phyloP scores from a whole-genome alignment of 768 basidiomycete genomes.

The Termitomyces sp. region DNA sequence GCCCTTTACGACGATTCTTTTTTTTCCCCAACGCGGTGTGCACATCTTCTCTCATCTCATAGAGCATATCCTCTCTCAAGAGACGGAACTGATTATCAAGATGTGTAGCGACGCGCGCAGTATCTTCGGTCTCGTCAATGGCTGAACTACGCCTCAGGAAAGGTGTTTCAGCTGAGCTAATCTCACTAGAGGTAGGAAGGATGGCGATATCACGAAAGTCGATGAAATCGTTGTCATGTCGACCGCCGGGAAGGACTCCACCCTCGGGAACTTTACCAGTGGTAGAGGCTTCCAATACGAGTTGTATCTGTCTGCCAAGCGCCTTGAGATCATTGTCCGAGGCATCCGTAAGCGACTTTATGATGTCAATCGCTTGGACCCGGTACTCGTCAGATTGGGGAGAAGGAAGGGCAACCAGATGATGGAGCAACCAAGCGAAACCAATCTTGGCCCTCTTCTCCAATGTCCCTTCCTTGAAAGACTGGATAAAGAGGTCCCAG shows the following conservation, averaged over 20 bases:
- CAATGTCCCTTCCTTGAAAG: neutral
- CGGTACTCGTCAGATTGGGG: neutral
- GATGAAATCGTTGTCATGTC: conserved; percentile 1
- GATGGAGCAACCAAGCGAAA: neutral
- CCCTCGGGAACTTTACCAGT: neutral
- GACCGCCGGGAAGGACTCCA: neutral
- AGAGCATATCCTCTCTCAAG: conserved; percentile 10
- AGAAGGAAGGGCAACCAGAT: neutral
- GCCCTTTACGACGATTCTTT: neutral
- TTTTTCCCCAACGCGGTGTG: conserved; percentile 15
- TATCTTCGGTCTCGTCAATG: neutral
- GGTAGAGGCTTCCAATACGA: neutral
- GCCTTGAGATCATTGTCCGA: neutral
- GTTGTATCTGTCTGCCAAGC: neutral
- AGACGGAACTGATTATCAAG: conserved; percentile 13
- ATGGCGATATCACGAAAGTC: neutral
- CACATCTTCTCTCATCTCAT: conserved; percentile 41
- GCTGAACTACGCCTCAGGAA: neutral
- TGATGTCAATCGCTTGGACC: neutral
- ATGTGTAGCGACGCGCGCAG: conserved; percentile 14
- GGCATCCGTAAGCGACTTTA: neutral
- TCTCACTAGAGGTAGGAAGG: neutral
- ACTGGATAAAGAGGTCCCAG: neutral
- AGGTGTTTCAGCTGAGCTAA: neutral
- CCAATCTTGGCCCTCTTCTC: neutral